Percentiles rank a stretch among this genome's conserved stretches.
These are phyloP conservation scores for Claviceps quebecensis DNA, from an alignment of 2,329 filamentous ascomycete genomes.

Conservation along the genomic window DNA sequence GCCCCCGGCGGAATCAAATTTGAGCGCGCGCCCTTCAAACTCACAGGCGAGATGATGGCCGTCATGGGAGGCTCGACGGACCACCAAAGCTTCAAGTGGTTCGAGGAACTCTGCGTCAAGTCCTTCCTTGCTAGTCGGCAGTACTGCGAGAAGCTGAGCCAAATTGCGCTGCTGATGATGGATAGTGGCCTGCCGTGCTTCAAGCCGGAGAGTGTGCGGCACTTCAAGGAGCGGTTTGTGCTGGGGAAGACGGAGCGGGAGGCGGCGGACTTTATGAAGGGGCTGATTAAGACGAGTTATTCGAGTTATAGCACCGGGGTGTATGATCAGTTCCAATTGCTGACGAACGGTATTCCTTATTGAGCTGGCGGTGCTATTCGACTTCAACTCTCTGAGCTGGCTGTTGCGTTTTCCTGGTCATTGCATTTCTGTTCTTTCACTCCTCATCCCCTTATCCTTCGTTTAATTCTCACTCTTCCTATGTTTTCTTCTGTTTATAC, in stretches of 20 bases:
- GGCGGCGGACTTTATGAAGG: slow-evolving; percentile 86
- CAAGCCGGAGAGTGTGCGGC: slow-evolving; percentile 85
- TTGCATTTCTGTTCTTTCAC: no score
- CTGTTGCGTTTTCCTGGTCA: no score
- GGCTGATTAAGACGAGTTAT: slow-evolving; percentile 79
- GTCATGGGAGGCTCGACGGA: slow-evolving; percentile 86
- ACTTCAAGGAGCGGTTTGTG: slow-evolving; percentile 87
- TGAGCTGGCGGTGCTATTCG: slow-evolving; percentile 26
- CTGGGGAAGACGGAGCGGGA: slow-evolving; percentile 83
- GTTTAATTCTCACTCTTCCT: no score
- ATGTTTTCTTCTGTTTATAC: no score
- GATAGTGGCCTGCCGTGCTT: slow-evolving; percentile 94
- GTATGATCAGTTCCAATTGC: slow-evolving; percentile 94
- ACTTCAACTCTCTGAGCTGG: no score
- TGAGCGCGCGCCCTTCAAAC: slow-evolving; percentile 94
- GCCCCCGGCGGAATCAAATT: slow-evolving; percentile 94
- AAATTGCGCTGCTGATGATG: slow-evolving; percentile 89
- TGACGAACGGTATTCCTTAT: slow-evolving; percentile 96
- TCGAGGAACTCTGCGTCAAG: slow-evolving; percentile 93
- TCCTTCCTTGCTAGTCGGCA: slow-evolving; percentile 80
- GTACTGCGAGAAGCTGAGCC: slow-evolving; percentile 75
- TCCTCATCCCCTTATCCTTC: no score
- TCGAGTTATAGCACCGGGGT: slow-evolving; percentile 82
- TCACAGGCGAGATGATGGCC: slow-evolving; percentile 95
- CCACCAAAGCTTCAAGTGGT: slow-evolving; percentile 84